Percentiles rank a stretch among this genome's conserved stretches.
Conservation (phyloP, 176 grass and related monocot species). For the Cymbopogon citratus region DNA sequence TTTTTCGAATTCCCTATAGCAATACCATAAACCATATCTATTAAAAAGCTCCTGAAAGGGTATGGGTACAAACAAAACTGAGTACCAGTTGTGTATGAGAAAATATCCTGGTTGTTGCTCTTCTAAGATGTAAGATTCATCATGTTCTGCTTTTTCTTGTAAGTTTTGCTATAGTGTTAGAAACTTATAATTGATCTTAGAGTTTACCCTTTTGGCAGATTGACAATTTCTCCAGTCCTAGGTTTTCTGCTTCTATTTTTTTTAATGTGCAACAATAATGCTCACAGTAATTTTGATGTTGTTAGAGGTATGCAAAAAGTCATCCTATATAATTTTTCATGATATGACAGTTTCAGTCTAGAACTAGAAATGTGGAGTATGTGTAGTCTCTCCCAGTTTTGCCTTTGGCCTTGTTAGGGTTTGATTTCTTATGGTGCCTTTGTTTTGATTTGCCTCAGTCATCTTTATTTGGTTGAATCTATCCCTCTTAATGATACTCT, state of each 20-base stretch:
- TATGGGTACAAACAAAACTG: background rate
- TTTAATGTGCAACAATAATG: background rate
- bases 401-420: background rate
- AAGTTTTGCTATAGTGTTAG: background rate
- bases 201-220: background rate
- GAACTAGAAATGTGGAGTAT: background rate
- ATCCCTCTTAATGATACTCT: background rate
- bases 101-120: background rate
- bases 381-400: background rate
- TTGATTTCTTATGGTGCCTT: background rate
- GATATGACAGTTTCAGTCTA: background rate
- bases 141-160: background rate
- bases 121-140: background rate
- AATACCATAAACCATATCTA: background rate
- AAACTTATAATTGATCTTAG: background rate
- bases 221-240: background rate
- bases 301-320: background rate
- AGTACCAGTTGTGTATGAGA: background rate
- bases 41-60: background rate
- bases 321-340: background rate
- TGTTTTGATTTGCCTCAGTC: background rate
- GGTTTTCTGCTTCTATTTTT: background rate
- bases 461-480: background rate
- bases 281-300: background rate
- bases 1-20: background rate